Base-by-base conservation (phyloP, 2,329 filamentous ascomycete genomes). In the Venturia asperata region DNA sequence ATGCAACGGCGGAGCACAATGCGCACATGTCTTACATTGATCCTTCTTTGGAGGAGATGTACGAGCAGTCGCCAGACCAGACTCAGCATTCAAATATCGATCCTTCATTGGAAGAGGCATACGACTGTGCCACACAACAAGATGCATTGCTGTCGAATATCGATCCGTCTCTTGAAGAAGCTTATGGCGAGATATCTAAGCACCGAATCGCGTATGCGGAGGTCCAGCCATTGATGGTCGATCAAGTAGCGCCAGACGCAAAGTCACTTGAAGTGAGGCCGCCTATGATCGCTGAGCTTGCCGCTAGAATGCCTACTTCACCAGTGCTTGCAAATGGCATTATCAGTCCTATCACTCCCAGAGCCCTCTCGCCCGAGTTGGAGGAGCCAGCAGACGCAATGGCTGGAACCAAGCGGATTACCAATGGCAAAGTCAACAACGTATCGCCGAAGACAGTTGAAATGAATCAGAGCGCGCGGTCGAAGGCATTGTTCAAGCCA, bases 311-410 rank as follows among this genome's bases (percentile, higher is more conserved):
- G 19, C 52, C 52, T n/a, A 37, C 27, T 37, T 58, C 52, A 37
- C 52, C 52, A n/a, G 52, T 58, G 30, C 52, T 58, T 58, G 13
- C 52, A 27, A 58, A 58, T 37, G 52, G 52, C 19, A 58, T 58
- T 5, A 58, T 58, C 52, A 58, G 52, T 24, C 52, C 52, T 15
- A 58, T 58, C 52, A 58, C 52, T 37, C 52, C 52, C 52, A 58
- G 52, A 58, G 52, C 52, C 30, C n/a, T 37, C 30, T 58, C 52
- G 52, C 52, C 30, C 15, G 52, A 58, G 52, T 11, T 58, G 52
- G 27, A 34, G 2, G 27, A 42, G n/a, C n/a, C 60, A 42, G 60
- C n/a, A 15, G 9, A 7, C 24, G 37, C 60, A 61, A n/a, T 11
- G 60, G 19, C 15, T 5, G 37, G 43, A 45, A 61, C 34, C 52